phyloP scores from a whole-genome alignment of 2,329 filamentous ascomycete genomes.

The Colletotrichum truncatum region DNA sequence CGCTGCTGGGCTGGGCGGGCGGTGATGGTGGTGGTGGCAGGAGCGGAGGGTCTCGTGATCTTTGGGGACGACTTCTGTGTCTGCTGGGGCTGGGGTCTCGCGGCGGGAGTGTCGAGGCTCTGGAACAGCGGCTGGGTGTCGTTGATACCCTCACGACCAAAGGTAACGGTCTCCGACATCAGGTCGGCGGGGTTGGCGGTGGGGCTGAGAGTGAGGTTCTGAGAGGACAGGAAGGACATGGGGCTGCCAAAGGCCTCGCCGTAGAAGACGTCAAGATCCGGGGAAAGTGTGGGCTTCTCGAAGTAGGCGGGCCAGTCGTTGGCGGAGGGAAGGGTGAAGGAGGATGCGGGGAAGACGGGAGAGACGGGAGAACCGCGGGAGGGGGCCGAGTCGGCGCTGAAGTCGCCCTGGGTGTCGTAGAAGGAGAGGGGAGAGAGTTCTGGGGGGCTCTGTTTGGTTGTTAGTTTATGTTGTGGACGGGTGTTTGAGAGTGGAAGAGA shows the following conservation, averaged over 20 bases:
- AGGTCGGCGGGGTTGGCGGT: slow-evolving; percentile 46
- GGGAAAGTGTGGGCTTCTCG: slow-evolving; percentile 39
- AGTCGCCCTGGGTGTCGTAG: slow-evolving; percentile 38
- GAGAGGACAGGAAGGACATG: slow-evolving; percentile 35
- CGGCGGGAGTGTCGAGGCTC: slow-evolving; percentile 16
- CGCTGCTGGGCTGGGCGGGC: not conserved
- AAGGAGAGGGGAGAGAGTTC: slow-evolving; percentile 32
- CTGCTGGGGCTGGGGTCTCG: not conserved
- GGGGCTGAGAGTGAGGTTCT: slow-evolving; percentile 40
- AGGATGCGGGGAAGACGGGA: slow-evolving; percentile 39
- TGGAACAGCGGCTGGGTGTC: slow-evolving; percentile 38
- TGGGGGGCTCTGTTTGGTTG: slow-evolving; percentile 21
- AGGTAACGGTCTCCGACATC: slow-evolving; percentile 33
- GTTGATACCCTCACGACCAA: slow-evolving; percentile 36
- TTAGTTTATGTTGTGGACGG: slow-evolving; percentile 14
- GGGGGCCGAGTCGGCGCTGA: slow-evolving; percentile 45
- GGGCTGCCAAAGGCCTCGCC: slow-evolving; percentile 41
- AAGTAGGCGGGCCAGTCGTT: slow-evolving; percentile 40
- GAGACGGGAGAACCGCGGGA: slow-evolving; percentile 42
- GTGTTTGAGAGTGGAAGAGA: not conserved
- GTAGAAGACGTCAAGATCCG: slow-evolving; percentile 41
- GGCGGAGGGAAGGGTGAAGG: slow-evolving; percentile 37
- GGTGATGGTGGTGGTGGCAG: no score
- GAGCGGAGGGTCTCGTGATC: slow-evolving; percentile 3
- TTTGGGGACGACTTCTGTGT: not conserved